phyloP scores from a whole-genome alignment of 108 stramenopile species.

The Cylindrotheca closterium region DNA sequence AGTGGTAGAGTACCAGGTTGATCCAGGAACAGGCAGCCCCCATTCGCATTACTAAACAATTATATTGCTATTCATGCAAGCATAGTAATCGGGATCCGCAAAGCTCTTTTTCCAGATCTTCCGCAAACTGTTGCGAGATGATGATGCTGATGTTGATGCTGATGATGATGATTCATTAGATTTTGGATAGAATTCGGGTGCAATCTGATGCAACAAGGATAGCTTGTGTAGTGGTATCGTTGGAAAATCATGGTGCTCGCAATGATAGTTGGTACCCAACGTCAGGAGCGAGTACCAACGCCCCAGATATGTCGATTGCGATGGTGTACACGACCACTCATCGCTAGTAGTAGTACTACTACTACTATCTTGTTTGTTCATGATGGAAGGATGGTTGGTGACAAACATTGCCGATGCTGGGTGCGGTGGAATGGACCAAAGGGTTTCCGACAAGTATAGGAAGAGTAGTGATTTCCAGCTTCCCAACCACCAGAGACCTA shows the following conservation, averaged over 20 bases:
- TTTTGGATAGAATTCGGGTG: slow-evolving; percentile 69
- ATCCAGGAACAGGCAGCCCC: no score
- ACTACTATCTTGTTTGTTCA: slow-evolving; percentile 13
- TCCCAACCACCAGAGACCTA: slow-evolving; percentile 36
- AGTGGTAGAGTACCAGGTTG: no score
- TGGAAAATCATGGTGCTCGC: slow-evolving; percentile 87
- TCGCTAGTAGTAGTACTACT: slow-evolving; percentile 3
- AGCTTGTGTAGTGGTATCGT: slow-evolving; percentile 71
- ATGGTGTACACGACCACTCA: slow-evolving; percentile 40
- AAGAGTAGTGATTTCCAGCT: slow-evolving; percentile 70
- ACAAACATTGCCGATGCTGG: slow-evolving; percentile 83
- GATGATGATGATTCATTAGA: no score
- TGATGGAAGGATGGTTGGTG: slow-evolving; percentile 65
- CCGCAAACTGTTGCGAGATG: slow-evolving; percentile 47
- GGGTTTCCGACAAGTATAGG: slow-evolving; percentile 64
- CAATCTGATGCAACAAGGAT: slow-evolving; percentile 56
- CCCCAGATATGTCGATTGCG: slow-evolving; percentile 70
- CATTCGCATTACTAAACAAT: no score
- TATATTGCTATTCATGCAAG: slow-evolving; percentile 63
- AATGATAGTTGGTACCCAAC: slow-evolving; percentile 77
- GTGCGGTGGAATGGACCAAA: slow-evolving; percentile 81
- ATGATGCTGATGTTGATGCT: no score
- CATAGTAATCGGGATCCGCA: slow-evolving; percentile 72
- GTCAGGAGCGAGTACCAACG: slow-evolving; percentile 69
- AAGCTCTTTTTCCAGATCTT: slow-evolving; percentile 63